Evolutionary conservation across 1,284 basidiomycete genomes (phyloP).

Genomic region (Peniophora sp.): DNA sequence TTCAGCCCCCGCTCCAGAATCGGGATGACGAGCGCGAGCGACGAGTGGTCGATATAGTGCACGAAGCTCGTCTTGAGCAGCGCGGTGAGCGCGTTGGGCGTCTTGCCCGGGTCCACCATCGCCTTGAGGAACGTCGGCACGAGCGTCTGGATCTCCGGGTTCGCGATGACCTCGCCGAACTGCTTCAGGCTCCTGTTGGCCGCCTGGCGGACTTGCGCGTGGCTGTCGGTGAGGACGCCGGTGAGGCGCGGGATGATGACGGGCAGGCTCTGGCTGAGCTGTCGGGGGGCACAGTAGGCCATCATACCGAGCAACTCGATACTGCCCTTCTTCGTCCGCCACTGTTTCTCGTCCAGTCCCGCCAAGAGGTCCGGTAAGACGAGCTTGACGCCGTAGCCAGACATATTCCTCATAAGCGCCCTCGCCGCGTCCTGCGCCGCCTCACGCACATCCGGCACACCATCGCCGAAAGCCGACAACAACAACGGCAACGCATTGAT

Average conservation of each 20-base stretch:
- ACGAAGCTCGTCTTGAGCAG: conserved; percentile 94
- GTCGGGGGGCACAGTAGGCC: conserved; percentile 96
- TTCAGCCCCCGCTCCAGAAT: conserved; percentile 92
- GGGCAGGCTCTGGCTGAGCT: conserved; percentile 91
- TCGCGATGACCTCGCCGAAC: conserved; percentile 94
- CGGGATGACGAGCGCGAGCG: conserved; percentile 93
- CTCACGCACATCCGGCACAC: conserved; percentile 85
- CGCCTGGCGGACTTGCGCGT: conserved; percentile 89
- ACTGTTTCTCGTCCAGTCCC: conserved; percentile 96
- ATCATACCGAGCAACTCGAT: conserved; percentile 98
- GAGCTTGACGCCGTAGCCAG: conserved; percentile 92
- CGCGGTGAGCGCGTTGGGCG: conserved; percentile 73
- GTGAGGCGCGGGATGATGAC: conserved; percentile 95
- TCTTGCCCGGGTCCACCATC: conserved; percentile 93
- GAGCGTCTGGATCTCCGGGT: conserved; percentile 90
- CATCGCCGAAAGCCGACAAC: conserved; percentile 86
- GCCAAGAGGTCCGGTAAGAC: conserved; percentile 88
- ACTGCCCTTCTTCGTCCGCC: conserved; percentile 97
- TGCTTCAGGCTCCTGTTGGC: conserved; percentile 96
- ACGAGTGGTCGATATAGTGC: conserved; percentile 98
- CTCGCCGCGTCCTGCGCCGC: conserved; percentile 90
- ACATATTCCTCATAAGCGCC: conserved; percentile 94
- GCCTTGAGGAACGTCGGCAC: conserved; percentile 94
- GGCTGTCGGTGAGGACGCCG: conserved; percentile 93
- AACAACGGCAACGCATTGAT: conserved; percentile 83